phyloP scores from a whole-genome alignment of 2,329 filamentous ascomycete genomes.

The Xylaria sp. region DNA sequence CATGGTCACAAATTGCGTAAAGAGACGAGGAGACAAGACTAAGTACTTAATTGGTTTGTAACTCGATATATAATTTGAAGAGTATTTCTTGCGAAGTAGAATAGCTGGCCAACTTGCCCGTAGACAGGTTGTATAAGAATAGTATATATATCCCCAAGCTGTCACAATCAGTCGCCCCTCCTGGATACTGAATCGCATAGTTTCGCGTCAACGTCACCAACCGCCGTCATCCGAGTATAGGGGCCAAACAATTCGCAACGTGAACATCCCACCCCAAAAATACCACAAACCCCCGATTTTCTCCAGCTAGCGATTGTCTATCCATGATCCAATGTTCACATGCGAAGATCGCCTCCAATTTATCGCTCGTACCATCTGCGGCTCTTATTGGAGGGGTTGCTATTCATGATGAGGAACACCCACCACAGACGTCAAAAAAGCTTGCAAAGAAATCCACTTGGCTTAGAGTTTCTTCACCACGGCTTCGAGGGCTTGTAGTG shows the following conservation, averaged over 20 bases:
- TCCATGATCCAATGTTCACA: conserved; percentile 31
- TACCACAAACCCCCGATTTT: not conserved
- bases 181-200: conserved; percentile 10
- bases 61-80: not conserved
- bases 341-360: not conserved
- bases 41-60: not conserved
- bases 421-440: not conserved
- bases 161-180: not conserved
- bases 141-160: conserved; percentile 2
- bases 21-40: not conserved
- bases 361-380: not conserved
- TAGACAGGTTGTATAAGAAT: not conserved
- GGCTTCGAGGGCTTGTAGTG: conserved; percentile 26
- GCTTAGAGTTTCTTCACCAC: conserved; percentile 14
- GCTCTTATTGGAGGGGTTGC: not conserved
- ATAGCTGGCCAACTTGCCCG: not conserved
- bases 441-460: not conserved
- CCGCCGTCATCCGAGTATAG: not conserved
- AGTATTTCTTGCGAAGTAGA: not conserved
- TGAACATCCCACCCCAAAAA: no score
- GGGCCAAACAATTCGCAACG: not conserved
- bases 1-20: conserved; percentile 34
- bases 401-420: conserved; percentile 15
- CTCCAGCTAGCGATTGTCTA: conserved; percentile 6
- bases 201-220: conserved; percentile 34